Conservation (phyloP, 202 grass and related monocot species). For the Sporobolus alterniflorus region DNA sequence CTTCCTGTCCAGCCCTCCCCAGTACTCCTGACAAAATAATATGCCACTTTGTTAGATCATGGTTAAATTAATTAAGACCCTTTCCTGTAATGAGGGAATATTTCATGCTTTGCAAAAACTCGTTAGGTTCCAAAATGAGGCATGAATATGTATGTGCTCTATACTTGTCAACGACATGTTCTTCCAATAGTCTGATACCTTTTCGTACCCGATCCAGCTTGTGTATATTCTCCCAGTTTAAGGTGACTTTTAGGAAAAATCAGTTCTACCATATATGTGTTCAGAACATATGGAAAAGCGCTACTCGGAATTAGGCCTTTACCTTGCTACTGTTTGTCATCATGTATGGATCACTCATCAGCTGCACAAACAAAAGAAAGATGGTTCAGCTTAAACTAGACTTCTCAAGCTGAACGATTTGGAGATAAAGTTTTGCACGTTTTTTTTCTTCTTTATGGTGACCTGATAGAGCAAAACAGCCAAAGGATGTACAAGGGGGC, state of each 20-base stretch:
- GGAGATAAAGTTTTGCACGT: constrained; percentile 24
- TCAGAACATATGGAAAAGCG: constrained; percentile 2
- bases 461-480: constrained; percentile 42
- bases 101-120: not conserved
- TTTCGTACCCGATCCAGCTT: not conserved
- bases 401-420: not conserved
- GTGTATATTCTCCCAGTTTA: not conserved
- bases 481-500: constrained; percentile 24
- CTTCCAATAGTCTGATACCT: not conserved
- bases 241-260: not conserved
- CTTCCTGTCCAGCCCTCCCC: constrained; percentile 68
- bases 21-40: constrained; percentile 61
- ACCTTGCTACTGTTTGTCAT: constrained; percentile 82
- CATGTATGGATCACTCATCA: constrained; percentile 91
- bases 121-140: not conserved
- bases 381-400: constrained; percentile 18
- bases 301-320: not conserved
- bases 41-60: not conserved
- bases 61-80: not conserved
- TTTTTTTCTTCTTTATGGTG: constrained; percentile 20
- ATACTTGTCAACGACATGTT: not conserved
- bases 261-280: not conserved
- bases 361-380: constrained; percentile 53
- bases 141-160: too few relatives aligned
- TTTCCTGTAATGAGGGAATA: not conserved